phyloP scores from a whole-genome alignment of 768 basidiomycete species.

The Coprinopsis marcescibilis region DNA sequence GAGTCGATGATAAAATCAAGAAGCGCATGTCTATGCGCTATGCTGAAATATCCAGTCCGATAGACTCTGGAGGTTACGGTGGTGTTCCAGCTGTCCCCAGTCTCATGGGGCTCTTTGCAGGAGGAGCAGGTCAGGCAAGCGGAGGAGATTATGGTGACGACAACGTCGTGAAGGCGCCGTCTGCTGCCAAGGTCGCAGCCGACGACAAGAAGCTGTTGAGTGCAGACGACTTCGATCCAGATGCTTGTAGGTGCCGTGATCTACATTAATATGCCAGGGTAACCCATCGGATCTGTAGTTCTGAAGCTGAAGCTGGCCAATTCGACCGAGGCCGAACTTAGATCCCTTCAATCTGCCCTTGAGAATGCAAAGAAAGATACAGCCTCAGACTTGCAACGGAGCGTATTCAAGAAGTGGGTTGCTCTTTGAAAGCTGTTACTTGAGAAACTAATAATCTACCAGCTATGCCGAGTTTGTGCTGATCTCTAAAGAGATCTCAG shows the following conservation, averaged over 20 bases:
- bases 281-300: slow-evolving; percentile 32
- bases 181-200: slow-evolving; percentile 37
- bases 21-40: slow-evolving; percentile 95
- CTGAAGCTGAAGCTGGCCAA: slow-evolving; percentile 85
- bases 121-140: slow-evolving; percentile 19
- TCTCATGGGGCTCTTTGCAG: slow-evolving; percentile 13
- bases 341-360: slow-evolving; percentile 70
- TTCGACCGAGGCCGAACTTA: slow-evolving; percentile 78
- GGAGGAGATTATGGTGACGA: slow-evolving; percentile 32
- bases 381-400: slow-evolving; percentile 76
- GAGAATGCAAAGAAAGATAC: slow-evolving; percentile 66
- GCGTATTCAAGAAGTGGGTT: slow-evolving; percentile 87
- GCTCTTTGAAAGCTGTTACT: neutral
- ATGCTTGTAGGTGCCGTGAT: slow-evolving; percentile 75
- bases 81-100: slow-evolving; percentile 43
- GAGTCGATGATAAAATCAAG: slow-evolving; percentile 88
- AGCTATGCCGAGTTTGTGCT: slow-evolving; percentile 97
- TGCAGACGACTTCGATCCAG: slow-evolving; percentile 80
- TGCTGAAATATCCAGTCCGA: slow-evolving; percentile 77
- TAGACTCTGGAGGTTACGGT: slow-evolving; percentile 41
- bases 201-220: slow-evolving; percentile 66
- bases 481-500: slow-evolving; percentile 95
- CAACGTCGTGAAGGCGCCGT: slow-evolving; percentile 28
- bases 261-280: neutral
- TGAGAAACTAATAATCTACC: slow-evolving; percentile 5